Evolutionary conservation across 257 asterid species (phyloP).

Genomic region (Nicotiana knightiana): DNA sequence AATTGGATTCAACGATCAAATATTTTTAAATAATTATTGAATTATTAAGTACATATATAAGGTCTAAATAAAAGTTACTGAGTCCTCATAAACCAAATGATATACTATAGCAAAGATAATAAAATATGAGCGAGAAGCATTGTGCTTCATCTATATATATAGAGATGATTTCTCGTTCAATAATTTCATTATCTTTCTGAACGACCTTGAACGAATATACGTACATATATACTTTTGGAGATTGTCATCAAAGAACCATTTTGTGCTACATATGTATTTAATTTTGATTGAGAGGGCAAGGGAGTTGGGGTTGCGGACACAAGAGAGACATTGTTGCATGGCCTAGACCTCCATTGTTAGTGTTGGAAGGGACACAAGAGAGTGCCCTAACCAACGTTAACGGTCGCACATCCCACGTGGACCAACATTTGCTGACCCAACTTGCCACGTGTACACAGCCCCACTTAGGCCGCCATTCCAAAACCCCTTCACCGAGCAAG

Average conservation of each 20-base stretch:
- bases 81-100: no score
- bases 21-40: no score
- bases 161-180: no score
- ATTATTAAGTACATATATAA: no score
- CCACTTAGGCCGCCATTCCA: slow-evolving; percentile 6
- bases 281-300: background rate
- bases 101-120: no score
- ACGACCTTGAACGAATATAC: background rate
- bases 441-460: slow-evolving; percentile 29
- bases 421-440: slow-evolving; percentile 19
- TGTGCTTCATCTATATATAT: no score
- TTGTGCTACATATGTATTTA: no score
- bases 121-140: no score
- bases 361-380: slow-evolving; percentile 31
- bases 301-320: background rate
- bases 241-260: background rate
- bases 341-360: slow-evolving; percentile 27
- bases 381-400: slow-evolving; percentile 34
- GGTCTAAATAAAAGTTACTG: no score
- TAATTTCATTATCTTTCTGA: background rate
- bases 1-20: no score
- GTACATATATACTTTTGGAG: background rate
- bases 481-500: background rate
- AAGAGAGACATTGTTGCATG: slow-evolving; percentile 30
- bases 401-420: slow-evolving; percentile 48